Evolutionary conservation across 352 stramenopile genomes (phyloP).

Genomic region (Sclerospora graminicola): DNA sequence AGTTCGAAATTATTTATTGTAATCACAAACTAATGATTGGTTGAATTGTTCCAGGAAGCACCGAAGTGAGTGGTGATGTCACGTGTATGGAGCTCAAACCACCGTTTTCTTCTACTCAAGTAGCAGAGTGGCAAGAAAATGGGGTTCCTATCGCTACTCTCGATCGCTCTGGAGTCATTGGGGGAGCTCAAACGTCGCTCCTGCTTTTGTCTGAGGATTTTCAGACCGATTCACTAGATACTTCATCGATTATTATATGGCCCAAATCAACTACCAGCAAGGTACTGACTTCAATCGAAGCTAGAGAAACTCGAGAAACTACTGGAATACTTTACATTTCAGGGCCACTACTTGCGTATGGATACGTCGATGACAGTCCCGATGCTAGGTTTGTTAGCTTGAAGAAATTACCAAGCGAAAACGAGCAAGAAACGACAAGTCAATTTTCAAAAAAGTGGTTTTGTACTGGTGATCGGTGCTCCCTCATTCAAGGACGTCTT

Average conservation of each 20-base stretch:
- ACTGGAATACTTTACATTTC: constrained; percentile 30
- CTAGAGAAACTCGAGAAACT: neutral
- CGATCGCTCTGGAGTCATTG: constrained; percentile 11
- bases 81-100: constrained; percentile 29
- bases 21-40: no score
- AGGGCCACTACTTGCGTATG: constrained; percentile 20
- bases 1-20: neutral
- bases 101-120: constrained; percentile 8
- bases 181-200: constrained; percentile 13
- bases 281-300: neutral
- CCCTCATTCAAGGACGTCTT: constrained; percentile 16
- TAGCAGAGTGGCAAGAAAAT: constrained; percentile 18
- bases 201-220: constrained; percentile 9
- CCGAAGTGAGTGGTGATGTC: constrained; percentile 52
- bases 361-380: constrained; percentile 17
- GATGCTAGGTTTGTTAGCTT: constrained; percentile 4
- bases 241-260: constrained; percentile 7
- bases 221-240: neutral
- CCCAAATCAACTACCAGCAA: neutral
- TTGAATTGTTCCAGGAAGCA: constrained; percentile 27
- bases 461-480: constrained; percentile 40
- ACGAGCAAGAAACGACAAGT: neutral
- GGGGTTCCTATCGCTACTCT: constrained; percentile 39
- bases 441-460: constrained; percentile 6
- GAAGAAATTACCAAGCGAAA: neutral